Percentiles rank a stretch among this genome's conserved stretches.
These are phyloP conservation scores for Wallacemonas sp. DNA, from an alignment of 208 protist species.

Conservation along the genomic window DNA sequence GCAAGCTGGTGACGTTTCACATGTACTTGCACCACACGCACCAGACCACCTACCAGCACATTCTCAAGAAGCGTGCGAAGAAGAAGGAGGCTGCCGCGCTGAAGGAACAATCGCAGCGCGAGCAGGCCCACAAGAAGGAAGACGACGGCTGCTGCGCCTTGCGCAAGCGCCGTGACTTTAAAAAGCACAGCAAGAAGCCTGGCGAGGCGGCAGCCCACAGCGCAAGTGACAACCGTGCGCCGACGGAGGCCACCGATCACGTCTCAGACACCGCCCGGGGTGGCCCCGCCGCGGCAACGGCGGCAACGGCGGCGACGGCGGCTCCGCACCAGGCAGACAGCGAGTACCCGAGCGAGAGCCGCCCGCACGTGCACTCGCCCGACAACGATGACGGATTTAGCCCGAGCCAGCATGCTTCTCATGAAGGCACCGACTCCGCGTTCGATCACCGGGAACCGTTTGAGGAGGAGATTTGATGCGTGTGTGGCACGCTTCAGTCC, in stretches of 20 bases:
- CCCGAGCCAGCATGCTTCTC: not conserved
- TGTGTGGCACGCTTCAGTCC: not conserved
- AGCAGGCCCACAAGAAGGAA: slow-evolving; percentile 9
- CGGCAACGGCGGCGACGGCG: not conserved
- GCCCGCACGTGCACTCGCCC: not conserved
- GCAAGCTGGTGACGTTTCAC: slow-evolving; percentile 82
- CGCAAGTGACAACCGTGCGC: not conserved
- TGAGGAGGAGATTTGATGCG: slow-evolving; percentile 12
- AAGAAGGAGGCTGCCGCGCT: slow-evolving; percentile 39
- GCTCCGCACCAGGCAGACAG: not conserved
- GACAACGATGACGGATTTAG: not conserved
- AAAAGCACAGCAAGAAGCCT: slow-evolving; percentile 41
- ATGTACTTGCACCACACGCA: slow-evolving; percentile 59
- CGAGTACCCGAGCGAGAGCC: not conserved
- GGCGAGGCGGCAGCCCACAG: not conserved
- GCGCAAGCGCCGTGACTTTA: slow-evolving; percentile 75
- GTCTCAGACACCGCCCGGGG: no score
- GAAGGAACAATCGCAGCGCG: slow-evolving; percentile 4
- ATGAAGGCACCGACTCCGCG: not conserved
- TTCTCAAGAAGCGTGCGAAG: slow-evolving; percentile 68
- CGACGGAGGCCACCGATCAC: not conserved
- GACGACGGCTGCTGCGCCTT: slow-evolving; percentile 28
- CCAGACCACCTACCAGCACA: slow-evolving; percentile 77
- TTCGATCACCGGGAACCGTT: slow-evolving; percentile 14
- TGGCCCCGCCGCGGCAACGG: not conserved